phyloP scores from a whole-genome alignment of 331 rosid species.

The Cydonia oblonga region DNA sequence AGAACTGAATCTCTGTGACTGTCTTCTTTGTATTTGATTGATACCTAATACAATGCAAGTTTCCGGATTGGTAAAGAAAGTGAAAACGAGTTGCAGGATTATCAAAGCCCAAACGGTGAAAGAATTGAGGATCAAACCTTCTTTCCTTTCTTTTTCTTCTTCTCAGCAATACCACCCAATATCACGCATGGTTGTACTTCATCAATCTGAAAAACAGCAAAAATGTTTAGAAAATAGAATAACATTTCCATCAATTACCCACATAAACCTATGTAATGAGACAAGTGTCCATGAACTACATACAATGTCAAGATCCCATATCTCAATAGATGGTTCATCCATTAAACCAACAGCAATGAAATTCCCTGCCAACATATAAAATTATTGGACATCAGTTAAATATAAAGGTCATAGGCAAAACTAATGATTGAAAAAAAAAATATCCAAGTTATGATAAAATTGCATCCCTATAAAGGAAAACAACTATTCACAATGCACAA shows the following conservation, averaged over 20 bases:
- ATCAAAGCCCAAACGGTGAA: neutral
- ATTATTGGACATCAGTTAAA: neutral
- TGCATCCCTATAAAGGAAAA: neutral
- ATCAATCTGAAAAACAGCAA: slow-evolving; percentile 46
- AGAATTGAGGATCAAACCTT: slow-evolving; percentile 33
- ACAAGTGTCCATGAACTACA: slow-evolving; percentile 12
- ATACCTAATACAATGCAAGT: slow-evolving; percentile 36
- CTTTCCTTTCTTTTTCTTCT: slow-evolving; percentile 66
- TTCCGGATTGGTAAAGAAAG: slow-evolving; percentile 12
- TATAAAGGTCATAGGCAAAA: slow-evolving; percentile 1
- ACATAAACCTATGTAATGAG: neutral
- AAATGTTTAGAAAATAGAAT: slow-evolving; percentile 6
- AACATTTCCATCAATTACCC: neutral
- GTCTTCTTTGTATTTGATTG: slow-evolving; percentile 56
- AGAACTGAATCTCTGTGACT: slow-evolving; percentile 84
- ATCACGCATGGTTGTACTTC: slow-evolving; percentile 65
- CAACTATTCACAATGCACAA: neutral
- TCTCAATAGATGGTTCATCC: slow-evolving; percentile 77
- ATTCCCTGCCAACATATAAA: slow-evolving; percentile 45
- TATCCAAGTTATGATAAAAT: neutral
- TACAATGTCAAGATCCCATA: slow-evolving; percentile 96
- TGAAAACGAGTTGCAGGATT: neutral
- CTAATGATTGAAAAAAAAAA: neutral
- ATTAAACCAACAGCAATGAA: slow-evolving; percentile 81
- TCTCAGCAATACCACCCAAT: slow-evolving; percentile 62